A percentile compares a stretch with the other conserved stretches of the same genome.
phyloP scores from a whole-genome alignment of 768 basidiomycete genomes.

The Lyophyllum semitale region DNA sequence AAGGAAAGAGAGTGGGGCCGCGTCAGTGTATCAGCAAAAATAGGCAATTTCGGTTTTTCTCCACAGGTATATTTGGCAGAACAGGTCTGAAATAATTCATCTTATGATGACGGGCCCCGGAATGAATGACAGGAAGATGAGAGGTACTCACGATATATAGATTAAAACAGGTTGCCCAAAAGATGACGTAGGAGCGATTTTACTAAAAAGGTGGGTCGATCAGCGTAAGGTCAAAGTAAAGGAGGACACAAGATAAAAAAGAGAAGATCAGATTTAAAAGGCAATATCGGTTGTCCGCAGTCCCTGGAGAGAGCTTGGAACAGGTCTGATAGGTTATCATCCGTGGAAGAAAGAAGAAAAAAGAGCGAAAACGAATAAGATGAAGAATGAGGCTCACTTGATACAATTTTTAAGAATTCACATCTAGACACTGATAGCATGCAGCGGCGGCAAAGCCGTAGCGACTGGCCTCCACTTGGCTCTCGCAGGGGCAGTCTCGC shows the following conservation, averaged over 20 bases:
- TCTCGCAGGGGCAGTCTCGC: conserved; percentile 52
- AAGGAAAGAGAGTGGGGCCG: conserved; percentile 1
- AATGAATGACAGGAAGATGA: conserved; percentile 8
- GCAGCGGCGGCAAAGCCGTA: conserved; percentile 59
- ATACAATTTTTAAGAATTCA: conserved; percentile 18
- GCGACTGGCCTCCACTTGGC: conserved; percentile 52
- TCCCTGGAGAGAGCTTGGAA: conserved; percentile 54
- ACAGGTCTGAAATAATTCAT: conserved; percentile 71
- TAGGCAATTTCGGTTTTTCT: conserved; percentile 62
- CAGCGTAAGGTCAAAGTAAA: background rate
- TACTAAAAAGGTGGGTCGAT: background rate
- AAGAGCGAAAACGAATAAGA: conserved; percentile 9
- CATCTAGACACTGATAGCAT: conserved; percentile 26
- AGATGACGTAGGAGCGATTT: background rate
- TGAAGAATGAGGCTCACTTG: conserved; percentile 12
- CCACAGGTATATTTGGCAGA: conserved; percentile 62
- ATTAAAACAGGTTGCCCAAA: conserved; percentile 2
- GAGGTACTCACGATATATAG: conserved; percentile 37
- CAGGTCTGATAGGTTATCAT: conserved; percentile 81
- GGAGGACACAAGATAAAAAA: conserved; percentile 4
- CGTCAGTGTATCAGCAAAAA: conserved; percentile 34
- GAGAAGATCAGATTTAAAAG: conserved; percentile 46
- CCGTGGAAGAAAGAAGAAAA: conserved; percentile 25
- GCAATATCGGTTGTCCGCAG: conserved; percentile 70
- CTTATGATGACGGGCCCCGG: conserved; percentile 25